These are phyloP conservation scores for Aspergillus sp. DNA, from an alignment of 2,329 filamentous ascomycete genomes.

Conservation along the genomic window DNA sequence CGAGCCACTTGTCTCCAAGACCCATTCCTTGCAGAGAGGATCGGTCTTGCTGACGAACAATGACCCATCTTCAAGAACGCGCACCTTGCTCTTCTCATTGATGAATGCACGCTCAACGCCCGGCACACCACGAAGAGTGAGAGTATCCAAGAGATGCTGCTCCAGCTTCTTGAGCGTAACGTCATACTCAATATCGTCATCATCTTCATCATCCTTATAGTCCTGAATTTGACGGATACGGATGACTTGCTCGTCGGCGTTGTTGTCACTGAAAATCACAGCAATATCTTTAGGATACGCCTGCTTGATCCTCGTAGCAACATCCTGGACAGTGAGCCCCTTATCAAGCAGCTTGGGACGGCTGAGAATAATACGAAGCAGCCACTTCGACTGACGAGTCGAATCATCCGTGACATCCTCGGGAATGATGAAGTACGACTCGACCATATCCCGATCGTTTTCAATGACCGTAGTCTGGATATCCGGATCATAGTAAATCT, in stretches of 20 bases:
- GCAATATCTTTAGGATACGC: slow-evolving; percentile 82
- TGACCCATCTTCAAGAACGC: slow-evolving; percentile 67
- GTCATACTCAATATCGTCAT: slow-evolving; percentile 76
- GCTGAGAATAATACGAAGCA: slow-evolving; percentile 89
- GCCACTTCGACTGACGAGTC: slow-evolving; percentile 80
- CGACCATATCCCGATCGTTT: slow-evolving; percentile 88
- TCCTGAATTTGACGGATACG: slow-evolving; percentile 79
- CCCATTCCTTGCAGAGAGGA: slow-evolving; percentile 82
- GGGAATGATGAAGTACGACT: slow-evolving; percentile 93
- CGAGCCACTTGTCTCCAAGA: slow-evolving; percentile 91
- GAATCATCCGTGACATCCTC: slow-evolving; percentile 70
- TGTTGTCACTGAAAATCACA: slow-evolving; percentile 97
- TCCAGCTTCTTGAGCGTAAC: slow-evolving; percentile 90
- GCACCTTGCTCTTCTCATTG: slow-evolving; percentile 72
- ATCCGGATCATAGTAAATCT: slow-evolving; percentile 97
- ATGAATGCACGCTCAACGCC: slow-evolving; percentile 92
- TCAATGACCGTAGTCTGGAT: slow-evolving; percentile 81
- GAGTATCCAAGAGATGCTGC: slow-evolving; percentile 83
- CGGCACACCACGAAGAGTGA: slow-evolving; percentile 85
- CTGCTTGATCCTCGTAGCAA: slow-evolving; percentile 84
- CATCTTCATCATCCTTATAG: slow-evolving; percentile 71
- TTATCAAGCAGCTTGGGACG: slow-evolving; percentile 93
- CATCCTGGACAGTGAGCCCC: slow-evolving; percentile 83
- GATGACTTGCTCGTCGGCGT: slow-evolving; percentile 91
- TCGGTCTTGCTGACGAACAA: slow-evolving; percentile 73